Base-by-base conservation (phyloP, 2,329 filamentous ascomycete genomes). In the Fonsecaea pedrosoi region DNA sequence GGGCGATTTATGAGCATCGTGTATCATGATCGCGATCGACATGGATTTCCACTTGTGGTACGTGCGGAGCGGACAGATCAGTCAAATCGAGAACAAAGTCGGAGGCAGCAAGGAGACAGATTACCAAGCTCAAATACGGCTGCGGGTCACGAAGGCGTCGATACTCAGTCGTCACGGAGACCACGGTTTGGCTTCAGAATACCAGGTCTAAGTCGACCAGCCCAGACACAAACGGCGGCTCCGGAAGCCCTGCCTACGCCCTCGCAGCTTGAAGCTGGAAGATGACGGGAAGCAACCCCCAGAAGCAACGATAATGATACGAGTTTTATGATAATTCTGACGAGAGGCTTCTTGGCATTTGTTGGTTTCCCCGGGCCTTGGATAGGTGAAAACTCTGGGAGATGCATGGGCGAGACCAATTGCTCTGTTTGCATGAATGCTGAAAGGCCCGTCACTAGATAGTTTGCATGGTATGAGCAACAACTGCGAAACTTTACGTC, bases 1-100 rank as follows among this genome's bases (percentile, higher is more conserved):
- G 75, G 77, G 8, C 76, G 78, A 34, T 74, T 79, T 56, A 73
- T 77, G 64, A 74, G 73, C 54, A 69, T 74, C 35, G 70, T 73
- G n/a, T 71, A 75, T 18, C 63, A 71, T 34, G 73, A 73, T 25
- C 69, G 68, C 12, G 69, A 75, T 54, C 71, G 73, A 42, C 69
- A 73, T 58, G 70, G 70, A 13, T 72, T 73, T 30, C 64, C 72
- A n/a, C 59, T 69, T 12, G 64, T 60, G 13, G 66, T 70, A 9
- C 70, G 69, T 30, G 67, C 69, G 5, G 65, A 70, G 15, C 68
- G 72, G 40, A 34, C 65, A 56, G 69, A 56, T 60, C 65, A 64
- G n/a, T 25, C 30, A 34, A 10, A 57, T 12, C 42, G 38, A 59
- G 65, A 66, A 34, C 68, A 60, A n/a, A 21, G 54, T 25, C 59